Conservation (phyloP, 768 basidiomycete species). For the Mrakia gelida region DNA sequence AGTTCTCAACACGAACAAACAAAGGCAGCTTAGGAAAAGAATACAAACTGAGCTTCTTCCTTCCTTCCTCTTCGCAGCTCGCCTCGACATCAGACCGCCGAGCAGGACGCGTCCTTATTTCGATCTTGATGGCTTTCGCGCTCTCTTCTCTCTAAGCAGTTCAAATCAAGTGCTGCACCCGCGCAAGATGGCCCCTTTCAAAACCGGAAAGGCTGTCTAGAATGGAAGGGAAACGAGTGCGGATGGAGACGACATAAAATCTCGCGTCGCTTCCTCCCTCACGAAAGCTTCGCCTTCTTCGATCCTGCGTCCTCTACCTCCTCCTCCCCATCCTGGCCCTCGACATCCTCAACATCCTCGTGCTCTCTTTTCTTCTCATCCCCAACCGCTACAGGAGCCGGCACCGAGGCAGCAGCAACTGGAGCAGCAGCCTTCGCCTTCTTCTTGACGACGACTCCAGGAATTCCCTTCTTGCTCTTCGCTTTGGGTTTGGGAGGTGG, state of each 20-base stretch:
- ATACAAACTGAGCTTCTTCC: no score
- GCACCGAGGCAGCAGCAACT: background rate
- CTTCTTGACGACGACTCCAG: conserved; percentile 28
- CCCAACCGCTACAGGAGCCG: background rate
- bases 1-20: no score
- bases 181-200: no score
- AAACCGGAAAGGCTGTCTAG: no score
- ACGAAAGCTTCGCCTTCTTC: conserved; percentile 6
- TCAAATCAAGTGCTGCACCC: no score
- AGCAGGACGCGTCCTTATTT: no score
- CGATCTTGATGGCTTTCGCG: no score
- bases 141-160: no score
- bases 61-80: no score
- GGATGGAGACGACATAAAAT: background rate
- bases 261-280: background rate
- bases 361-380: background rate
- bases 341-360: background rate
- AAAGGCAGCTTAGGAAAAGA: no score
- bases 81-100: no score
- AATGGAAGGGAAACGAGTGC: no score
- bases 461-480: conserved; percentile 17
- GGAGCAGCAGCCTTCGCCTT: background rate
- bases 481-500: conserved; percentile 25
- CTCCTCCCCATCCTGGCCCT: background rate
- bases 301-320: background rate